phyloP scores from a whole-genome alignment of 148 eudicot species.

The Cornus florida region DNA sequence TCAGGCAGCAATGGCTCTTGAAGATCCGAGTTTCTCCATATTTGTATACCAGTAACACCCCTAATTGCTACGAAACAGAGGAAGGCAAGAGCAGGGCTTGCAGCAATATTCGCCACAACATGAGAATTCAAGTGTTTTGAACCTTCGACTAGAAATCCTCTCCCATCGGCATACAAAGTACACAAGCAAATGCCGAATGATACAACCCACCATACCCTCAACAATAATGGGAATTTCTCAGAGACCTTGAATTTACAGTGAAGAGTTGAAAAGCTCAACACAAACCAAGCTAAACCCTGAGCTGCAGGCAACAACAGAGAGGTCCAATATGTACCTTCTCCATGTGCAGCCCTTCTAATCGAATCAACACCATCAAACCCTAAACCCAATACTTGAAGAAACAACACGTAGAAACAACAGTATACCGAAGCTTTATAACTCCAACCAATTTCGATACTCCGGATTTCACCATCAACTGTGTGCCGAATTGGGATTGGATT shows the following conservation, averaged over 20 bases:
- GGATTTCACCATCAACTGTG: conserved; percentile 45
- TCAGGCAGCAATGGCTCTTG: conserved; percentile 81
- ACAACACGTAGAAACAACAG: conserved; percentile 81
- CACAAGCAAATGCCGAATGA: conserved; percentile 65
- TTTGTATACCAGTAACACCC: conserved; percentile 75
- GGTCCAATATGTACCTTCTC: conserved; percentile 46
- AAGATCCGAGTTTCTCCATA: conserved; percentile 62
- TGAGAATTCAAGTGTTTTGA: conserved; percentile 57
- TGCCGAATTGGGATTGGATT: conserved; percentile 34
- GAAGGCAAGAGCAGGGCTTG: conserved; percentile 71
- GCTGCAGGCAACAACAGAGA: conserved; percentile 60
- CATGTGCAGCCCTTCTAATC: conserved; percentile 49
- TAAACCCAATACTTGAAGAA: conserved; percentile 61
- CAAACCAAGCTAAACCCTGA: conserved; percentile 84
- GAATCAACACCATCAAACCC: conserved; percentile 67
- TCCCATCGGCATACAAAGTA: conserved; percentile 65
- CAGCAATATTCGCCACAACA: conserved; percentile 64
- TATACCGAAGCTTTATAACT: conserved; percentile 56
- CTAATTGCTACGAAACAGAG: conserved; percentile 66
- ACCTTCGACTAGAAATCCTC: conserved; percentile 51
- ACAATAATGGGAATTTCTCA: conserved; percentile 65
- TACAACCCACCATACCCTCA: conserved; percentile 88
- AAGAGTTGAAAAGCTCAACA: conserved; percentile 66
- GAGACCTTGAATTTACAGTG: conserved; percentile 58
- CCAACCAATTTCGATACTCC: conserved; percentile 47